Evolutionary conservation across 2,329 filamentous ascomycete genomes (phyloP).

Genomic region (Thermochaetoides dissita): DNA sequence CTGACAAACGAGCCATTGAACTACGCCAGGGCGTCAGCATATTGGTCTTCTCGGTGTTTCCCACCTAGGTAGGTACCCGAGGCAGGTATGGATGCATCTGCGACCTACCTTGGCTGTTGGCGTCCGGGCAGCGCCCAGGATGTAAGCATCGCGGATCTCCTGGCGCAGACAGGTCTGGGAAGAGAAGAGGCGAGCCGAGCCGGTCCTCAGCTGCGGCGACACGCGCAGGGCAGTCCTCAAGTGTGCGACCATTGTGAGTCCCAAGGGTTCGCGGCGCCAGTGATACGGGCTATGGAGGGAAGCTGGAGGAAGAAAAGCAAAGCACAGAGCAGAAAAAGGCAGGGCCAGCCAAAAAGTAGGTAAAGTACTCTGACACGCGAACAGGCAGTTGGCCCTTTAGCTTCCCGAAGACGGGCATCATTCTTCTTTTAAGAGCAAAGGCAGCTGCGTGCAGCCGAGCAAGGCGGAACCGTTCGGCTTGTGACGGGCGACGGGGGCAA

Average conservation of each 20-base stretch:
- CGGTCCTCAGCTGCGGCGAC: slow-evolving; percentile 7
- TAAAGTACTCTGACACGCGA: no score
- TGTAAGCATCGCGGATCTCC: slow-evolving; percentile 84
- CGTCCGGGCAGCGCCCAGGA: slow-evolving; percentile 77
- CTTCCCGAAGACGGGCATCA: no score
- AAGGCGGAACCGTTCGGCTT: slow-evolving; percentile 13
- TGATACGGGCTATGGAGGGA: no score
- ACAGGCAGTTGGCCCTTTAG: no score
- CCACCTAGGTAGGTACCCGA: no score
- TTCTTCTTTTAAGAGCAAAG: no score
- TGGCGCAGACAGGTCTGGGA: slow-evolving; percentile 20
- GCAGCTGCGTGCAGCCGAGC: no score
- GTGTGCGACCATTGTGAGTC: slow-evolving; percentile 9
- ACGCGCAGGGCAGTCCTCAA: slow-evolving; percentile 10
- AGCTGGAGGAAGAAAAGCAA: no score
- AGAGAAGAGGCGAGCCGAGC: slow-evolving; percentile 16
- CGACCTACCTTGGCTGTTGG: slow-evolving; percentile 65
- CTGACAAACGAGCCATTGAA: slow-evolving; percentile 87
- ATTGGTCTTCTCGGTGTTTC: no score
- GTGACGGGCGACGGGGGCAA: slow-evolving; percentile 11
- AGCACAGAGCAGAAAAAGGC: no score
- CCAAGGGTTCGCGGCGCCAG: no score
- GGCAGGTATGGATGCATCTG: background rate
- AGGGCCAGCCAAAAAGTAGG: no score
- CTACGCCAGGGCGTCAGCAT: slow-evolving; percentile 30